A percentile compares a stretch with the other conserved stretches of the same genome.
Evolutionary conservation across 306 rosid genomes (phyloP).

Genomic region (Pterocarpus santalinus): DNA sequence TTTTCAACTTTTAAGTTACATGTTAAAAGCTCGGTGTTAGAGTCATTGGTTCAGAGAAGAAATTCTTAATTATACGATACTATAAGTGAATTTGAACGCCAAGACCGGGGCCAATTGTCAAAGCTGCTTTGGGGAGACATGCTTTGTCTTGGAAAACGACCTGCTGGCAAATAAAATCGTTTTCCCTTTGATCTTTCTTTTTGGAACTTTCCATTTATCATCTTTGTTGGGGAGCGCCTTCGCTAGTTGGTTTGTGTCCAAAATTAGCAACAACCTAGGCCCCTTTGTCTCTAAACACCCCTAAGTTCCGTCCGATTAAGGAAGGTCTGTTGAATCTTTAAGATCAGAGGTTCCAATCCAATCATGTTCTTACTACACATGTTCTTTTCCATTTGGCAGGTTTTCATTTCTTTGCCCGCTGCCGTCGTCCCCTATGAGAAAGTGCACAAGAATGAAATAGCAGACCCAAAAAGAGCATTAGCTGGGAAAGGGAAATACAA

Average conservation of each 20-base stretch:
- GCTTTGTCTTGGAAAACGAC: conserved; percentile 8
- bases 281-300: conserved; percentile 30
- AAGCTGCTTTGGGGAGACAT: conserved; percentile 23
- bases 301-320: not conserved
- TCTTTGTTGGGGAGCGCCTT: conserved; percentile 2
- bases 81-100: not conserved
- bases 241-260: conserved; percentile 12
- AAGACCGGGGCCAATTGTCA: not conserved
- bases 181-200: conserved; percentile 39
- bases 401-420: not conserved
- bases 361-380: not conserved
- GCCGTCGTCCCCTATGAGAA: not conserved
- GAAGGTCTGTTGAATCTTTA: not conserved
- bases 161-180: conserved; percentile 13
- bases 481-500: no score
- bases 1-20: not conserved
- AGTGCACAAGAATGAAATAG: no score
- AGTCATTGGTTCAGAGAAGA: not conserved
- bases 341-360: not conserved
- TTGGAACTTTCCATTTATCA: conserved; percentile 20
- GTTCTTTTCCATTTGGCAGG: no score
- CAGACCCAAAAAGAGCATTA: no score
- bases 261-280: conserved; percentile 20
- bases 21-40: not conserved
- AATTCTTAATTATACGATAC: not conserved